Conservation (phyloP, 768 basidiomycete genomes). For the Goffeauzyma gilvescens region DNA sequence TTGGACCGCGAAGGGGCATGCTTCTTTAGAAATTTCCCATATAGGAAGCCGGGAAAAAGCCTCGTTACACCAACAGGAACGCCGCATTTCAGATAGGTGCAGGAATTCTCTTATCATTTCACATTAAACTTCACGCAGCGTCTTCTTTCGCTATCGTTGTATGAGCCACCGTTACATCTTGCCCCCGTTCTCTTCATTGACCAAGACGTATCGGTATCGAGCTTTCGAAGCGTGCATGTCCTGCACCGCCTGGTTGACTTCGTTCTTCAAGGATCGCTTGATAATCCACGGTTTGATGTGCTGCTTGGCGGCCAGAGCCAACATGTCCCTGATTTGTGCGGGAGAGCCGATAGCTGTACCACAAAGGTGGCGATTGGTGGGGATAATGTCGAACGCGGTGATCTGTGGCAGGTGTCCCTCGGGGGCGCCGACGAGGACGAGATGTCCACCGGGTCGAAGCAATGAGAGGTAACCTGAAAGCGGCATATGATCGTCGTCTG, state of each 20-base stretch:
- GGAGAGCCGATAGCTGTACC: conserved; percentile 21
- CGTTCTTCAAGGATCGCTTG: conserved; percentile 16
- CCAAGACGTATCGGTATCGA: conserved; percentile 25
- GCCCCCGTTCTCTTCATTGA: conserved; percentile 26
- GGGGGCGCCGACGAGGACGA: conserved; percentile 25
- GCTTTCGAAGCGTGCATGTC: conserved; percentile 18
- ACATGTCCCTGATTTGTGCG: conserved; percentile 14
- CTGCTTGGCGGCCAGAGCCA: conserved; percentile 18
- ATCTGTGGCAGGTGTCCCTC: conserved; percentile 35
- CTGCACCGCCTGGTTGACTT: conserved; percentile 22
- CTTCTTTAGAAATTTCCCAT: too few species aligned
- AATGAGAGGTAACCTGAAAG: conserved; percentile 22
- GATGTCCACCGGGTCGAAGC: conserved; percentile 19
- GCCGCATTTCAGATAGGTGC: too few species aligned
- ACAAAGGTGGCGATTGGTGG: conserved; percentile 35
- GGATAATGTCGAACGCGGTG: conserved; percentile 25
- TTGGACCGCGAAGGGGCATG: too few species aligned
- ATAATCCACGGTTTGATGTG: conserved; percentile 24
- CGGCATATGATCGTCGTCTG: conserved; percentile 21
- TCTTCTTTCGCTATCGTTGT: too few species aligned
- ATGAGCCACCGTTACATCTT: too few species aligned
- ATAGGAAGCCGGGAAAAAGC: too few species aligned
- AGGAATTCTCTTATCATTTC: too few species aligned
- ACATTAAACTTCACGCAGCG: too few species aligned
- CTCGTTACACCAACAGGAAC: too few species aligned